A percentile compares a stretch with the other conserved stretches of the same genome.
phyloP scores from a whole-genome alignment of 31 red algal genomes.

The Asparagopsis taxiformis region DNA sequence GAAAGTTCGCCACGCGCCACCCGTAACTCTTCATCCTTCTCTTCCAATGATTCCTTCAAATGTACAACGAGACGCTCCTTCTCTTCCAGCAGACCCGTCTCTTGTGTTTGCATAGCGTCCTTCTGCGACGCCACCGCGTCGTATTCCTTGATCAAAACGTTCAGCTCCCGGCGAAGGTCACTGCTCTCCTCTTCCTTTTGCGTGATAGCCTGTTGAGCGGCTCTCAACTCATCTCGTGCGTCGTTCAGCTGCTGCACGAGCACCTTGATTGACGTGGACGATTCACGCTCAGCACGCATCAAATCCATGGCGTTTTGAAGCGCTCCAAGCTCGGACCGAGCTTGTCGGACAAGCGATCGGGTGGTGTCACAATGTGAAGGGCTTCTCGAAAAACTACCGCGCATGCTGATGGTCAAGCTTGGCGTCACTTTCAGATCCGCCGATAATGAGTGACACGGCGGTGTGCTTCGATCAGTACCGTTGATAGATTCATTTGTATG shows the following conservation, averaged over 20 bases:
- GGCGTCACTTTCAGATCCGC: constrained; percentile 11
- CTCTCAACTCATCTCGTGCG: constrained; percentile 21
- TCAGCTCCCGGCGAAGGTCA: constrained; percentile 22
- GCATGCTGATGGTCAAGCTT: constrained; percentile 34
- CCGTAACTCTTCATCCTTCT: constrained; percentile 16
- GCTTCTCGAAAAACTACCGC: constrained; percentile 16
- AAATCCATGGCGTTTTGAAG: constrained; percentile 38
- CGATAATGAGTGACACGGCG: constrained; percentile 16
- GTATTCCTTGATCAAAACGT: constrained; percentile 28
- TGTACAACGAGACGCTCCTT: constrained; percentile 26
- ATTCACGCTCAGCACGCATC: constrained; percentile 55
- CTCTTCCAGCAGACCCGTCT: constrained; percentile 18
- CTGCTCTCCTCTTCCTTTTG: constrained; percentile 24
- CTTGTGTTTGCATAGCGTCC: constrained; percentile 11
- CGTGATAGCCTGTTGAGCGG: not conserved
- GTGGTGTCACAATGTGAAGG: constrained; percentile 27
- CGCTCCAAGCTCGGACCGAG: constrained; percentile 14
- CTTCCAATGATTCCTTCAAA: not conserved
- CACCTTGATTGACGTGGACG: constrained; percentile 23
- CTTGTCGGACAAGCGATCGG: constrained; percentile 40
- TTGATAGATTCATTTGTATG: constrained; percentile 10
- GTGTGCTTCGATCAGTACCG: constrained; percentile 6
- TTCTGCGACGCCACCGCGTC: constrained; percentile 8
- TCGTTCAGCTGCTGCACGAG: constrained; percentile 30
- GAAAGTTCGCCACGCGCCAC: not conserved